Evolutionary conservation across 192 early-diverging fungal species (phyloP).

Genomic region (Coemansia sp.): DNA sequence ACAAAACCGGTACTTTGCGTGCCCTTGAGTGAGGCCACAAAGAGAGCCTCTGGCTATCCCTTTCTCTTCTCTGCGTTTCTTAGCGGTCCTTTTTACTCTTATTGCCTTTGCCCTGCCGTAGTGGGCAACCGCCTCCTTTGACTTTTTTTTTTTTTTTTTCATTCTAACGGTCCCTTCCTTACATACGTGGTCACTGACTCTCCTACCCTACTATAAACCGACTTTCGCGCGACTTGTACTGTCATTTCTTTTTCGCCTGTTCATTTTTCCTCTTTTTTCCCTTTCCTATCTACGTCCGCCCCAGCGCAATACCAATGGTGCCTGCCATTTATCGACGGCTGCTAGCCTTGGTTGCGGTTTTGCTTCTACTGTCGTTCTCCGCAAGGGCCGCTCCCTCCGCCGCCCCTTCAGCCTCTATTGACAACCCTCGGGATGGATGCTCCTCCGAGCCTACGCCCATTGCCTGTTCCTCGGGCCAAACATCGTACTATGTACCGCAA

Average conservation of each 20-base stretch:
- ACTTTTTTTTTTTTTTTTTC: no score
- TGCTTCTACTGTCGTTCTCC: conserved; percentile 4
- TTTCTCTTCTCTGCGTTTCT: background rate
- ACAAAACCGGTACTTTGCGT: background rate
- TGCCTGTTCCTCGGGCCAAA: conserved; percentile 28
- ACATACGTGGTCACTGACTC: background rate
- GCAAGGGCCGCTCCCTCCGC: background rate
- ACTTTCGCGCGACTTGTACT: background rate
- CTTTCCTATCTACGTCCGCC: background rate
- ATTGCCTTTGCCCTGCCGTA: background rate
- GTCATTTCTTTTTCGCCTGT: background rate
- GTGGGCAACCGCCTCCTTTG: background rate
- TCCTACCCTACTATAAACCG: background rate
- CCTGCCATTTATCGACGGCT: background rate
- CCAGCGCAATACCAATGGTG: background rate
- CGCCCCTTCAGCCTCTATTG: conserved; percentile 1
- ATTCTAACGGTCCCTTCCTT: background rate
- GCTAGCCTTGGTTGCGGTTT: background rate
- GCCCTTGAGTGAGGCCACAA: background rate
- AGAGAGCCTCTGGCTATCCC: background rate
- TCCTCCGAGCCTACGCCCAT: conserved; percentile 14
- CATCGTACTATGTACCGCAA: conserved; percentile 24
- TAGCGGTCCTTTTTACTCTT: background rate
- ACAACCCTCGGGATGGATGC: conserved; percentile 12
- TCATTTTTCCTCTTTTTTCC: background rate